Evolutionary conservation across 1,284 basidiomycete species (phyloP).

Genomic region (Puccinia coronata): DNA sequence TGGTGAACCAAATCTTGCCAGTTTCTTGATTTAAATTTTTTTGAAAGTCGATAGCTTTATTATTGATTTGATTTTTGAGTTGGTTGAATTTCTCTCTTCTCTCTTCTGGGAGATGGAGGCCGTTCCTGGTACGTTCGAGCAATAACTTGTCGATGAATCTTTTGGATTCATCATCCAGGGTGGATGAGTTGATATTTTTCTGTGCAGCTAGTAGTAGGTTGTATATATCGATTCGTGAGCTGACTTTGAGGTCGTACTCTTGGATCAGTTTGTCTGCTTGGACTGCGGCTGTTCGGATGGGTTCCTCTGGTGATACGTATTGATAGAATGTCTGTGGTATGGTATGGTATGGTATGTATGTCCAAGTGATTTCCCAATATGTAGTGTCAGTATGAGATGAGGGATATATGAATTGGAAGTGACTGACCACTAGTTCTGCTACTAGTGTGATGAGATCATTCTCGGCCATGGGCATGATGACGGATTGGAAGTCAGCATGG

Average conservation of each 20-base stretch:
- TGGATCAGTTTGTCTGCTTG: slow-evolving; percentile 70
- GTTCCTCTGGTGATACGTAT: slow-evolving; percentile 72
- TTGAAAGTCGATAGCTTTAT: slow-evolving; percentile 71
- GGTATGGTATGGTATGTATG: neutral
- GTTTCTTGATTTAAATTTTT: slow-evolving; percentile 85
- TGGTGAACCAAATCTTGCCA: slow-evolving; percentile 55
- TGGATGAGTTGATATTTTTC: slow-evolving; percentile 67
- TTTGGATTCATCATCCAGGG: slow-evolving; percentile 68
- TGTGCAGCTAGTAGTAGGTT: slow-evolving; percentile 70
- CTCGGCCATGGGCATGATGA: slow-evolving; percentile 65
- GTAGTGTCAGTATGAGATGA: too few species aligned
- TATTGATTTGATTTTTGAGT: slow-evolving; percentile 65
- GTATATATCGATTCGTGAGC: slow-evolving; percentile 76
- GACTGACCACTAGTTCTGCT: slow-evolving; percentile 64
- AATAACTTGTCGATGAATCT: slow-evolving; percentile 75
- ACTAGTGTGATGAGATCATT: slow-evolving; percentile 65
- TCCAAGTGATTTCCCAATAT: neutral
- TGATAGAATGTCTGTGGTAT: slow-evolving; percentile 67
- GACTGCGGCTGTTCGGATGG: slow-evolving; percentile 72
- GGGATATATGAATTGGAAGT: neutral
- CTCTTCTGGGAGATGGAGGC: slow-evolving; percentile 70
- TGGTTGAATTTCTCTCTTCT: slow-evolving; percentile 66
- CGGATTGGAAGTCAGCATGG: slow-evolving; percentile 62
- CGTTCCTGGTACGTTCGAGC: slow-evolving; percentile 72
- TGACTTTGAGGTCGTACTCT: slow-evolving; percentile 69